A percentile compares a stretch with the other conserved stretches of the same genome.
These are phyloP conservation scores for Lathyrus oleraceus DNA, from an alignment of 306 rosid species.

Conservation along the genomic window DNA sequence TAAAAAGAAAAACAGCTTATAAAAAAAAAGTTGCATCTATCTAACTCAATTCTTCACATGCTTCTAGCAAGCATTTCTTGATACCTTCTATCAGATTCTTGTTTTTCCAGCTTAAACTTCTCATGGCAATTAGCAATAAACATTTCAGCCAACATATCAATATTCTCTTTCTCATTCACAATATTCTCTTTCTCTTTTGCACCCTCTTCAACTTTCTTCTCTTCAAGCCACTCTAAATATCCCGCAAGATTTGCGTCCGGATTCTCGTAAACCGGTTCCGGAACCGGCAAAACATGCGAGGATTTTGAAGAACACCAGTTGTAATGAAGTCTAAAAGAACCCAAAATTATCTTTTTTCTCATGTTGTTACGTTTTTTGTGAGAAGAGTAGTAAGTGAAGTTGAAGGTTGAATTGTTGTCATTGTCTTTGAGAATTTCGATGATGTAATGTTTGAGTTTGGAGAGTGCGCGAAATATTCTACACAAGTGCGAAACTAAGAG, in stretches of 20 bases:
- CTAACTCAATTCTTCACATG: constrained; percentile 31
- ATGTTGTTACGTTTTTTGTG: constrained; percentile 38
- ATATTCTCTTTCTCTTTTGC: constrained; percentile 26
- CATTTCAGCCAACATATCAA: constrained; percentile 78
- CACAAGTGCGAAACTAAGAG: constrained; percentile 62
- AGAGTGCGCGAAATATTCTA: constrained; percentile 58
- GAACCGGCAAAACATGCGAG: constrained; percentile 81
- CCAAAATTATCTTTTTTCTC: constrained; percentile 60
- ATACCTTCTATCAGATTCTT: constrained; percentile 80
- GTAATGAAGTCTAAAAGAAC: constrained; percentile 89
- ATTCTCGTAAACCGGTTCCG: constrained; percentile 44
- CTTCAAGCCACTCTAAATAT: constrained; percentile 87
- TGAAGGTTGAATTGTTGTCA: constrained; percentile 34
- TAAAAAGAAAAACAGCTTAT: constrained; percentile 7
- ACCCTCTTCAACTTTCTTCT: constrained; percentile 25
- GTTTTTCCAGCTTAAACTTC: constrained; percentile 89
- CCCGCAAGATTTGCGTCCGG: constrained; percentile 61
- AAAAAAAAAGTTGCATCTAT: neutral
- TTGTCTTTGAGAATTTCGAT: constrained; percentile 45
- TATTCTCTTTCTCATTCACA: constrained; percentile 69
- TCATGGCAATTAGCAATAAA: constrained; percentile 86
- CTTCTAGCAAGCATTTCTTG: constrained; percentile 88
- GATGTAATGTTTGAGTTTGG: constrained; percentile 55
- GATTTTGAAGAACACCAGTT: constrained; percentile 85
- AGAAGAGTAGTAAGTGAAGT: constrained; percentile 24